Percentiles rank a stretch among this genome's conserved stretches.
Evolutionary conservation across 345 rosid genomes (phyloP).

Genomic region (Diplotaxis tenuifolia): DNA sequence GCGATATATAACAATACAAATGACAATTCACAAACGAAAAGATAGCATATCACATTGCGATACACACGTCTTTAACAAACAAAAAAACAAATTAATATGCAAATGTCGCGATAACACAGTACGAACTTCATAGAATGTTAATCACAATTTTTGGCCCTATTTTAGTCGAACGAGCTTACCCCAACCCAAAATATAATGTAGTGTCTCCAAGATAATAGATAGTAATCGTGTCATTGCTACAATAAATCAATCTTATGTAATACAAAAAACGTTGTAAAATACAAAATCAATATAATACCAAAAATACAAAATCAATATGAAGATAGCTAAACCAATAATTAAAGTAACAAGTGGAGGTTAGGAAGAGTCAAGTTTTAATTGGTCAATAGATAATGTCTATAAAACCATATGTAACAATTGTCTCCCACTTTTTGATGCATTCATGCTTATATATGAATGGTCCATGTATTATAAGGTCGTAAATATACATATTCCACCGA

Average conservation of each 20-base stretch:
- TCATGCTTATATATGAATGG: background rate
- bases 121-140: background rate
- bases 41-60: background rate
- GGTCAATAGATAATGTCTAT: conserved; percentile 29
- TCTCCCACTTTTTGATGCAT: conserved; percentile 38
- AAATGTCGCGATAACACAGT: background rate
- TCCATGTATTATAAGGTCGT: conserved; percentile 8
- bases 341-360: conserved; percentile 34
- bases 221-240: background rate
- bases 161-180: background rate
- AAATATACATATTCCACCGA: conserved; percentile 8
- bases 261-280: background rate
- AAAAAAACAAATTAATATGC: background rate
- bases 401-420: conserved; percentile 36
- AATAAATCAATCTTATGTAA: background rate
- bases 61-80: background rate
- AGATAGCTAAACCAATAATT: conserved; percentile 13
- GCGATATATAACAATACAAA: background rate
- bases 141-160: too few species aligned
- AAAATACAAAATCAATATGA: background rate
- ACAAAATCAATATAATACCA: background rate
- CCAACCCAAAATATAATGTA: background rate
- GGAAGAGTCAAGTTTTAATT: conserved; percentile 35
- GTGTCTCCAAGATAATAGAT: background rate
- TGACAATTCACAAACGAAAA: background rate